phyloP scores from a whole-genome alignment of 176 grass and related monocot species.

The Secale cereale region DNA sequence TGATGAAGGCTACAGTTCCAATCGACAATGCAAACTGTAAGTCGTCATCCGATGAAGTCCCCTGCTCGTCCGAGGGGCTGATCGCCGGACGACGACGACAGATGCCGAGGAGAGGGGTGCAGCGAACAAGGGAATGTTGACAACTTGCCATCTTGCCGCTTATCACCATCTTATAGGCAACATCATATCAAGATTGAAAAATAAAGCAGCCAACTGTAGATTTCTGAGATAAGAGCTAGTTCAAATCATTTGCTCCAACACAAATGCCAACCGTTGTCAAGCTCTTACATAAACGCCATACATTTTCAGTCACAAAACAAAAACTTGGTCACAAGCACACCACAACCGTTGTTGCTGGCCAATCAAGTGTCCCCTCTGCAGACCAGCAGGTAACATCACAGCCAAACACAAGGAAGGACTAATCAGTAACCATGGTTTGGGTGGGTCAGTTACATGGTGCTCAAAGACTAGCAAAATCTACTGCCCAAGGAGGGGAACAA shows the following conservation, averaged over 20 bases:
- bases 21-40: too few species aligned
- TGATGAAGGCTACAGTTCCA: too few species aligned
- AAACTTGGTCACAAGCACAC: not conserved
- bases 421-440: slow-evolving; percentile 3
- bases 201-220: not conserved
- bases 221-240: not conserved
- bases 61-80: too few species aligned
- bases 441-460: slow-evolving; percentile 33
- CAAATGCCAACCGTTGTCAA: not conserved
- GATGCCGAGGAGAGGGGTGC: too few species aligned
- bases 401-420: slow-evolving; percentile 20
- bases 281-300: not conserved
- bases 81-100: too few species aligned
- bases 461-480: slow-evolving; percentile 26
- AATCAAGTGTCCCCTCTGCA: not conserved
- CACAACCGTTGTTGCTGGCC: not conserved
- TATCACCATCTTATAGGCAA: not conserved
- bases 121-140: not conserved
- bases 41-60: too few species aligned
- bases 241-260: not conserved
- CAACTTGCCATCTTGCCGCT: not conserved
- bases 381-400: not conserved
- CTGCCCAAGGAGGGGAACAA: slow-evolving; percentile 22
- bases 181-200: too few species aligned
- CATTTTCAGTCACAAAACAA: not conserved